phyloP scores from a whole-genome alignment of 2,329 filamentous ascomycete species.

The Hypomyces rosellus region DNA sequence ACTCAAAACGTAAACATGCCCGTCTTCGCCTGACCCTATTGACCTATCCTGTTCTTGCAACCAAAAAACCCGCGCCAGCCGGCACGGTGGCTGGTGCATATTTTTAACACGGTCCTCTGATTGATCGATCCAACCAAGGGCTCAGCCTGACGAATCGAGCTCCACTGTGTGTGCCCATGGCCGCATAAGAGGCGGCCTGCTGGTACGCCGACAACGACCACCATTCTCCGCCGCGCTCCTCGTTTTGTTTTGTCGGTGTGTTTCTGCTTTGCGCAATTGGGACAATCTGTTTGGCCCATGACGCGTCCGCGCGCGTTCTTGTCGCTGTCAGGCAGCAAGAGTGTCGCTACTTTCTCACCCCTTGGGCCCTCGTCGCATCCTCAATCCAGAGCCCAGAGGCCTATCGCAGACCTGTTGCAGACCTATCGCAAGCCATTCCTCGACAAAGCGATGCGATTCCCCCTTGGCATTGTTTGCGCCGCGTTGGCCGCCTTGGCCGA shows the following conservation, averaged over 20 bases:
- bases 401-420: not conserved
- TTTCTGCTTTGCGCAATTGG: slow-evolving; percentile 22
- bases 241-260: slow-evolving; percentile 30
- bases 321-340: slow-evolving; percentile 13
- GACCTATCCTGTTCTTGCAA: slow-evolving; percentile 4
- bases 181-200: slow-evolving; percentile 29
- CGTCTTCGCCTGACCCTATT: not conserved
- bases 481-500: not conserved
- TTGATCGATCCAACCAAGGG: slow-evolving; percentile 17
- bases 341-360: slow-evolving; percentile 9
- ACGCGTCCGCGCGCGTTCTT: slow-evolving; percentile 7
- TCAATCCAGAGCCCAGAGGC: not conserved
- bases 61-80: slow-evolving; percentile 5
- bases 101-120: slow-evolving; percentile 12
- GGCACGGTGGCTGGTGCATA: slow-evolving; percentile 9
- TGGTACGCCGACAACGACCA: slow-evolving; percentile 9
- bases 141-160: slow-evolving; percentile 20
- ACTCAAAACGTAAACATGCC: slow-evolving; percentile 1
- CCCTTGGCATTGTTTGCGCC: not conserved
- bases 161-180: slow-evolving; percentile 30
- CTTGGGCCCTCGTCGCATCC: slow-evolving; percentile 1
- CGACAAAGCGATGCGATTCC: not conserved
- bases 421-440: not conserved
- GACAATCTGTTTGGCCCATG: slow-evolving; percentile 20
- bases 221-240: slow-evolving; percentile 8